Percentiles rank a stretch among this genome's conserved stretches.
Conservation (phyloP, 768 basidiomycete species). For the Cubamyces lactineus region DNA sequence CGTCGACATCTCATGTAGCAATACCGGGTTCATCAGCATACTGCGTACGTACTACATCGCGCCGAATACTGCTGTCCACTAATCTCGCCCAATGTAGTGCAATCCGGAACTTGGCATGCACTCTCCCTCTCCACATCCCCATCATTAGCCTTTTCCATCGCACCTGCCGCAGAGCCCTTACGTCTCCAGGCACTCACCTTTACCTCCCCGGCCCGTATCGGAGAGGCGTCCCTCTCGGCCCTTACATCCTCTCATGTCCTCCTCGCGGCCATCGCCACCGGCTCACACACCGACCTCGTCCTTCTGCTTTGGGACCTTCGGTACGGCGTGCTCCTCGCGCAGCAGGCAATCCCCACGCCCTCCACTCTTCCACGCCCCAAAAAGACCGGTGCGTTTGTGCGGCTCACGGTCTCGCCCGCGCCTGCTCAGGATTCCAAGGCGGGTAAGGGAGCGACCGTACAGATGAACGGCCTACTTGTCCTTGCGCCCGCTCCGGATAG, state of each 20-base stretch:
- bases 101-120: slow-evolving; percentile 28
- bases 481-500: slow-evolving; percentile 22
- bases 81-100: slow-evolving; percentile 13
- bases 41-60: slow-evolving; percentile 31
- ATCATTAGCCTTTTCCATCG: slow-evolving; percentile 15
- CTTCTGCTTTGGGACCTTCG: slow-evolving; percentile 40
- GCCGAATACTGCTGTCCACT: background rate
- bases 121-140: slow-evolving; percentile 12
- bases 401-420: slow-evolving; percentile 16
- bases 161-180: slow-evolving; percentile 25
- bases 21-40: slow-evolving; percentile 34
- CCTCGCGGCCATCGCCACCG: slow-evolving; percentile 29
- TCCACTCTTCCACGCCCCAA: slow-evolving; percentile 29
- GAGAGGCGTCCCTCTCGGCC: slow-evolving; percentile 31
- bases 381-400: slow-evolving; percentile 24
- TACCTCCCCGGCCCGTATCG: slow-evolving; percentile 17
- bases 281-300: slow-evolving; percentile 29
- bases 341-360: slow-evolving; percentile 33
- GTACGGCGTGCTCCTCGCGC: slow-evolving; percentile 37
- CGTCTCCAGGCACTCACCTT: slow-evolving; percentile 28
- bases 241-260: slow-evolving; percentile 37
- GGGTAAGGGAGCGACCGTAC: slow-evolving; percentile 3
- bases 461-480: slow-evolving; percentile 24
- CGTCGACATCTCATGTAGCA: slow-evolving; percentile 36
- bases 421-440: background rate